phyloP scores from a whole-genome alignment of 768 basidiomycete species.

The Gloeostereum incarnatum region DNA sequence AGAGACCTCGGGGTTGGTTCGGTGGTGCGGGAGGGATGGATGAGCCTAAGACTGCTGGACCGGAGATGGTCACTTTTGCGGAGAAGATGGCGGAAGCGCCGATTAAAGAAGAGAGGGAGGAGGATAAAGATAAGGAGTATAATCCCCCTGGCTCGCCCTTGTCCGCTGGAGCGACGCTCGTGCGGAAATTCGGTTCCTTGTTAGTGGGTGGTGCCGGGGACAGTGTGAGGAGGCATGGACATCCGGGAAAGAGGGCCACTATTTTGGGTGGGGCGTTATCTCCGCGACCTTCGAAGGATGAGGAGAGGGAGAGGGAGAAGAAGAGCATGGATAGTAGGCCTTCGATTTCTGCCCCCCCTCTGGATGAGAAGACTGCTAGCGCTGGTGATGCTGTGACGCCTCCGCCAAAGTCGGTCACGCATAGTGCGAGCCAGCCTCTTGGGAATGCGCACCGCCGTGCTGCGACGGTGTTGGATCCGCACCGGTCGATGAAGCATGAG shows the following conservation, averaged over 20 bases:
- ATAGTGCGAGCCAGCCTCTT: conserved; percentile 25
- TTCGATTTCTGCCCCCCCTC: conserved; percentile 10
- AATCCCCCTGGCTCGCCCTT: conserved; percentile 19
- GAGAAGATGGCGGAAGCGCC: conserved; percentile 23
- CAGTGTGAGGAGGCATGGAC: conserved; percentile 21
- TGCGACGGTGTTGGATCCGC: conserved; percentile 68
- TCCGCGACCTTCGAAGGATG: conserved; percentile 27
- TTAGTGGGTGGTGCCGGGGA: conserved; percentile 36
- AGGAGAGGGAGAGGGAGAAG: conserved; percentile 24
- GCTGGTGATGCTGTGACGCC: conserved; percentile 11
- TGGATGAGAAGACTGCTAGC: conserved; percentile 19
- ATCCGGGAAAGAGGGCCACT: conserved; percentile 36
- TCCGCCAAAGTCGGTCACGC: conserved; percentile 17
- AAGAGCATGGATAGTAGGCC: conserved; percentile 15
- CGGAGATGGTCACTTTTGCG: conserved; percentile 50
- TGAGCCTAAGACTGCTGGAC: conserved; percentile 55
- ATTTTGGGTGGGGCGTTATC: conserved; percentile 32
- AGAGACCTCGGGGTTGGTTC: no score
- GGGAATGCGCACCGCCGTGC: conserved; percentile 61
- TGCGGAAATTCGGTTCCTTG: conserved; percentile 68
- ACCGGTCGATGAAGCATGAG: conserved; percentile 50
- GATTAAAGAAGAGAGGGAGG: conserved; percentile 18
- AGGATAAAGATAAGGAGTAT: conserved; percentile 19
- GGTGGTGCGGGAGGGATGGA: no score
- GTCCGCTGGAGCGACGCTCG: conserved; percentile 61